Evolutionary conservation across 768 basidiomycete species (phyloP).

Genomic region (Russula brevipes): DNA sequence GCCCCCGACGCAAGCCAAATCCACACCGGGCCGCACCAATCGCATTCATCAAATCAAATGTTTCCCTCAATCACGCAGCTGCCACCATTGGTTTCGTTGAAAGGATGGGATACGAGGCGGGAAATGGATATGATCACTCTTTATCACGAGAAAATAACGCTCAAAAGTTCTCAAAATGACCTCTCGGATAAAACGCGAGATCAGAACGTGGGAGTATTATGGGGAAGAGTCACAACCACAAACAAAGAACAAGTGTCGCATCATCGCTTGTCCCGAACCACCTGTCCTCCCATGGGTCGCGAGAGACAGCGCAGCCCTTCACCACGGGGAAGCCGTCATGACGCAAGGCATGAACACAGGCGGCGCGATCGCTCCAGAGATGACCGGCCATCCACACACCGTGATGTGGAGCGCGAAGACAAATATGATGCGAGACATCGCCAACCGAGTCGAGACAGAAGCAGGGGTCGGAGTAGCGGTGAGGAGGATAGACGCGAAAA

Average conservation of each 20-base stretch:
- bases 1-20: neutral
- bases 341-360: slow-evolving; percentile 1
- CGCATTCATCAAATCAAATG: no score
- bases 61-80: no score
- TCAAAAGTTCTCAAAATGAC: no score
- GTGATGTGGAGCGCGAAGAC: slow-evolving; percentile 23
- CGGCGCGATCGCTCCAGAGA: slow-evolving; percentile 12
- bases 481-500: slow-evolving; percentile 26
- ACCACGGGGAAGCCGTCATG: slow-evolving; percentile 10
- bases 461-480: slow-evolving; percentile 33
- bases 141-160: no score
- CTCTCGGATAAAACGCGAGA: no score
- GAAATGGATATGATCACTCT: no score
- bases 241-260: no score
- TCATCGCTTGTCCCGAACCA: neutral
- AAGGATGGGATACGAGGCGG: no score
- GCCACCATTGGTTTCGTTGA: no score
- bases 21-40: neutral
- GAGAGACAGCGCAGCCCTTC: slow-evolving; percentile 15
- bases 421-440: slow-evolving; percentile 27
- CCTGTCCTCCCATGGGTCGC: slow-evolving; percentile 9
- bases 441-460: slow-evolving; percentile 29
- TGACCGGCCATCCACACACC: slow-evolving; percentile 2
- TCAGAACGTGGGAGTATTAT: neutral
- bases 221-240: neutral